These are phyloP conservation scores for Aegilops tauschii DNA, from an alignment of 176 grass and related monocot genomes.

Conservation along the genomic window DNA sequence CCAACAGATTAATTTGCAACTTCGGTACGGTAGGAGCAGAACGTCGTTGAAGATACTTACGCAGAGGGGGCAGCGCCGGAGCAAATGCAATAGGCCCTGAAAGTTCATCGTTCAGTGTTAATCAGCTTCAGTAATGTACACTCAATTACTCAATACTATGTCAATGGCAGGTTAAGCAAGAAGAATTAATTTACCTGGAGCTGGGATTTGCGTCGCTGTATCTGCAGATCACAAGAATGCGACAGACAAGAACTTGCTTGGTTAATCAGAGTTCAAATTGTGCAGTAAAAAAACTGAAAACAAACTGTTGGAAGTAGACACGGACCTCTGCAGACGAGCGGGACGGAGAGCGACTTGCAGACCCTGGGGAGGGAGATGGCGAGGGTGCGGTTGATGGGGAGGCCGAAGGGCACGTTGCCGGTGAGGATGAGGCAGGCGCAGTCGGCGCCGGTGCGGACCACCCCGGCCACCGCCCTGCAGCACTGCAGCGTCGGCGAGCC, in stretches of 20 bases:
- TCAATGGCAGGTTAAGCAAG: neutral
- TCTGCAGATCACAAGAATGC: conserved; percentile 4
- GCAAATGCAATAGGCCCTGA: conserved; percentile 54
- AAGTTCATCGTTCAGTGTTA: neutral
- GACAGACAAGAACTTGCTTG: neutral
- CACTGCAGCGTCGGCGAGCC: conserved; percentile 71
- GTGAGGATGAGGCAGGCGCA: conserved; percentile 81
- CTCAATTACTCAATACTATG: no score
- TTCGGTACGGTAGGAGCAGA: neutral
- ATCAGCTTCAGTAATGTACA: neutral
- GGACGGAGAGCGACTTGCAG: conserved; percentile 65
- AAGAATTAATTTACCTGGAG: conserved; percentile 28
- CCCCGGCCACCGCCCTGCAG: conserved; percentile 54
- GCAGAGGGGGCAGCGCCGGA: conserved; percentile 69
- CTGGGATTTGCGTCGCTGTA: conserved; percentile 35
- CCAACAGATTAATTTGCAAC: neutral
- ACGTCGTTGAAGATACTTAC: conserved; percentile 31
- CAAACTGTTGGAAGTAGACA: neutral
- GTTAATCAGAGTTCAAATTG: neutral
- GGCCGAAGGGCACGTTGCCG: conserved; percentile 81
- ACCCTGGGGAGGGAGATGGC: conserved; percentile 65
- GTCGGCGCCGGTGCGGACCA: conserved; percentile 42
- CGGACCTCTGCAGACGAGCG: conserved; percentile 76
- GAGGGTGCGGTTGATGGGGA: conserved; percentile 85
- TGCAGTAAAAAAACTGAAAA: neutral